Base-by-base conservation (phyloP, 2,329 filamentous ascomycete genomes). In the Xylariaceae sp. region DNA sequence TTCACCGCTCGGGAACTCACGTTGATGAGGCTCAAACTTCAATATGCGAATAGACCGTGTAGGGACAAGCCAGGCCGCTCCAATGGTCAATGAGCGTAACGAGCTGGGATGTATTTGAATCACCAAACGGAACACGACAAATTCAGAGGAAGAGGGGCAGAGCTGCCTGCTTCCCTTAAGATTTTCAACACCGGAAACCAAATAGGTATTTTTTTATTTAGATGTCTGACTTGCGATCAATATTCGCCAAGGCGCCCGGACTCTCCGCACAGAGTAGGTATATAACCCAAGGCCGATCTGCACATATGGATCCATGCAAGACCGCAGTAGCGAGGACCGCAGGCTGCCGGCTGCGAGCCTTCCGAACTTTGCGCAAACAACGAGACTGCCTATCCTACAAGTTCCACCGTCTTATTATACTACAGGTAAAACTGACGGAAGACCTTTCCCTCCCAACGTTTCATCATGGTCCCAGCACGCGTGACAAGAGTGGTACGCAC, bases 1-100 rank as follows among this genome's bases (percentile, higher is more conserved):
- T 50, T 58, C 48, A 53, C 56, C 53, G 56, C 49, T 41, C 42
- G 26, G 20, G n/a, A n/a, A 41, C 26, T 13, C 20, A 40, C 21
- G 24, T 20, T 23, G 16, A 23, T 52, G 42, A 58, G 39, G 47
- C 43, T 49, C 32, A 46, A 45, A 37, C n/a, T 10, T 3, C n/a
- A n/a, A n/a, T n/a, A n/a, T n/a, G n/a, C n/a, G n/a, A n/a, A n/a
- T n/a, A 18, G 5, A 36, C 3, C 8, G 32, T 35, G 13, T 23
- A 11, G 8, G 6, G 2, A 9, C 16, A 37, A 10, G 18, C 16
- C 6, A 8, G 4, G 10, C 18, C n/a, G 20, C 7, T 18, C 36
- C 24, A 18, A 21, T n/a, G 23, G 33, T 33, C 13, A 18, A 36
- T n/a, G n/a, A n/a, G n/a, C n/a, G n/a, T n/a, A n/a, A n/a, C n/a